Conservation (phyloP, 768 basidiomycete species). For the Agrocybe praecox region DNA sequence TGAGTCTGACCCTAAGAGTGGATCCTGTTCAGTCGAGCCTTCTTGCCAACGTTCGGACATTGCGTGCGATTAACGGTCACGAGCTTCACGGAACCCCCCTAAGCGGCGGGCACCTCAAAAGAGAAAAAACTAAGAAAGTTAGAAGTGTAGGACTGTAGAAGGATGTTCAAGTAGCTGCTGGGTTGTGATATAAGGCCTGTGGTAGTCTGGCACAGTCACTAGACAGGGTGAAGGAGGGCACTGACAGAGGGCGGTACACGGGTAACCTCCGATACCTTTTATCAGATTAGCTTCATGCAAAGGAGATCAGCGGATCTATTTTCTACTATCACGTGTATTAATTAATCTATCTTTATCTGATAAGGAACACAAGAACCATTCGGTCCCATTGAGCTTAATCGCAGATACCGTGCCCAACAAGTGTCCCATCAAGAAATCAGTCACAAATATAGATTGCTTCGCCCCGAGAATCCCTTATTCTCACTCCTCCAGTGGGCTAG, state of each 20-base stretch:
- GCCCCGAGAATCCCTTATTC: too few species aligned
- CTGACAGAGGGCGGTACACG: not conserved
- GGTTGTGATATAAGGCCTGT: too few species aligned
- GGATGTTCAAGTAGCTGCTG: not conserved
- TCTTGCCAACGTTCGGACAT: conserved; percentile 12
- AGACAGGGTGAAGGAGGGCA: not conserved
- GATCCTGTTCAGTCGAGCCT: conserved; percentile 18
- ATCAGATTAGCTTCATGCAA: not conserved
- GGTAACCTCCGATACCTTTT: not conserved
- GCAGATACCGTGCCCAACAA: too few species aligned
- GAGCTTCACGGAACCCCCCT: not conserved
- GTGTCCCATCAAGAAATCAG: too few species aligned
- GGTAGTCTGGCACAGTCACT: too few species aligned
- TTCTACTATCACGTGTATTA: not conserved
- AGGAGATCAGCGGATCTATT: not conserved
- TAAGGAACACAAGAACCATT: not conserved
- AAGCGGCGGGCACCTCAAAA: not conserved
- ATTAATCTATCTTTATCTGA: not conserved
- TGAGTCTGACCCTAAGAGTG: conserved; percentile 11
- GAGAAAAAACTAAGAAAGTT: too few species aligned
- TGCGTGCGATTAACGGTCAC: conserved; percentile 10
- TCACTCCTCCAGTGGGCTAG: too few species aligned
- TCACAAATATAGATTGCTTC: too few species aligned
- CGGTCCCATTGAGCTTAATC: too few species aligned
- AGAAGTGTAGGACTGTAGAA: not conserved